Percentiles rank a stretch among this genome's conserved stretches.
These are phyloP conservation scores for Microbotryum intermedium DNA, from an alignment of 1,284 basidiomycete species.

Conservation along the genomic window DNA sequence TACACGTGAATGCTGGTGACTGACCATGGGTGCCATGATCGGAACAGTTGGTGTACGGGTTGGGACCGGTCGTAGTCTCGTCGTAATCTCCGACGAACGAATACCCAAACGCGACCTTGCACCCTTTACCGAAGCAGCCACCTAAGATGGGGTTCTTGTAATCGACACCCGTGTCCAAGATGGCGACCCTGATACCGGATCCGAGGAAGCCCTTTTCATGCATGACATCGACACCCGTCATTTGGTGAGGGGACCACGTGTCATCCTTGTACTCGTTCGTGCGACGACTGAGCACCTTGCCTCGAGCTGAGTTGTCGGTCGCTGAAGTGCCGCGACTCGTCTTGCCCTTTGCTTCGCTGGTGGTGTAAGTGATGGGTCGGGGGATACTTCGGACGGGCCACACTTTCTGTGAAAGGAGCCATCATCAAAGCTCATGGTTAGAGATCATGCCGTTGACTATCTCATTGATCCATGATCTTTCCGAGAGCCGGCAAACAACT, in stretches of 20 bases:
- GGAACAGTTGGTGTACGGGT: conserved; percentile 33
- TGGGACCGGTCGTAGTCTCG: conserved; percentile 30
- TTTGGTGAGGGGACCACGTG: conserved; percentile 48
- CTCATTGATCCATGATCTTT: no score
- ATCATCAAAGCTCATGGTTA: no score
- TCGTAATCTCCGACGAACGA: conserved; percentile 45
- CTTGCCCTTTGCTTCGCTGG: background rate
- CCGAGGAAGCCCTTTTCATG: conserved; percentile 29
- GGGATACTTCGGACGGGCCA: background rate
- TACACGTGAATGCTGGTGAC: background rate
- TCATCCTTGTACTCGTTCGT: conserved; percentile 43
- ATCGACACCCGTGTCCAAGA: conserved; percentile 36
- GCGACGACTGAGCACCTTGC: no score
- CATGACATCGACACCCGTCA: conserved; percentile 48
- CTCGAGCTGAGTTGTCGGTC: background rate
- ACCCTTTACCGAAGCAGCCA: conserved; percentile 53
- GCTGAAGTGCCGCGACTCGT: background rate
- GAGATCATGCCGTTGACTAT: no score
- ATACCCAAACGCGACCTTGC: conserved; percentile 53
- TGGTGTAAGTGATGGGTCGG: background rate
- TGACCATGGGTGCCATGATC: conserved; percentile 10
- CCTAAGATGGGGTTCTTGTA: conserved; percentile 48
- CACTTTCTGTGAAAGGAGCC: background rate
- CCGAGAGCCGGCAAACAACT: no score
- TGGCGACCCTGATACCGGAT: conserved; percentile 8